phyloP scores from a whole-genome alignment of 1,284 basidiomycete genomes.

The Ustilago vetiveriae region DNA sequence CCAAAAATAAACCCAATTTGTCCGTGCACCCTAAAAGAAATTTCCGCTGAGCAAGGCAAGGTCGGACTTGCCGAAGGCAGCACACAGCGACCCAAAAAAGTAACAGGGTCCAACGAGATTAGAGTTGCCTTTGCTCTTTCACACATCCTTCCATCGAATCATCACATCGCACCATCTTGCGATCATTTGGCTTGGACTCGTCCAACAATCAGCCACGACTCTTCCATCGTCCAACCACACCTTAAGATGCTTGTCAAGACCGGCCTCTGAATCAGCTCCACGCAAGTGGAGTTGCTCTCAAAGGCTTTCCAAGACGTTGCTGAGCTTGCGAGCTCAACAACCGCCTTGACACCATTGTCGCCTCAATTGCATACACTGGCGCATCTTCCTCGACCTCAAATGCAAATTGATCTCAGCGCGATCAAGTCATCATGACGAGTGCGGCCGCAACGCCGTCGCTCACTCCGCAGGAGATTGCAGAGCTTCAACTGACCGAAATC shows the following conservation, averaged over 20 bases:
- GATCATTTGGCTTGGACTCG: background rate
- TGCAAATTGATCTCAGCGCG: constrained; percentile 13
- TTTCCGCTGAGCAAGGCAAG: no score
- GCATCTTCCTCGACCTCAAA: constrained; percentile 12
- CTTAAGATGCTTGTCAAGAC: constrained; percentile 23
- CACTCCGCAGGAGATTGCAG: constrained; percentile 47
- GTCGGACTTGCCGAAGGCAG: constrained; percentile 20
- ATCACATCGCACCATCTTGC: background rate
- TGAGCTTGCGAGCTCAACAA: constrained; percentile 3
- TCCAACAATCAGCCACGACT: no score
- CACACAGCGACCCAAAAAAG: constrained; percentile 13
- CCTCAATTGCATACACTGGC: background rate
- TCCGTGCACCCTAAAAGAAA: constrained; percentile 29
- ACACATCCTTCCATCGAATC: background rate
- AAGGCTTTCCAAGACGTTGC: constrained; percentile 12
- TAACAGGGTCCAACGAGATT: constrained; percentile 10
- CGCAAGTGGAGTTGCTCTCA: constrained; percentile 37
- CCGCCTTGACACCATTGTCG: background rate
- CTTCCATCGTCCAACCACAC: constrained; percentile 4
- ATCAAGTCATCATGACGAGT: constrained; percentile 14
- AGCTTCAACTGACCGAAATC: constrained; percentile 59
- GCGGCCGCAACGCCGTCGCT: constrained; percentile 16
- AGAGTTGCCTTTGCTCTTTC: background rate
- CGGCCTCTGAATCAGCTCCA: constrained; percentile 34
- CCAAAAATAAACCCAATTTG: no score